Base-by-base conservation (phyloP, 148 eudicot genomes). In the Tetragonia tetragonoides region DNA sequence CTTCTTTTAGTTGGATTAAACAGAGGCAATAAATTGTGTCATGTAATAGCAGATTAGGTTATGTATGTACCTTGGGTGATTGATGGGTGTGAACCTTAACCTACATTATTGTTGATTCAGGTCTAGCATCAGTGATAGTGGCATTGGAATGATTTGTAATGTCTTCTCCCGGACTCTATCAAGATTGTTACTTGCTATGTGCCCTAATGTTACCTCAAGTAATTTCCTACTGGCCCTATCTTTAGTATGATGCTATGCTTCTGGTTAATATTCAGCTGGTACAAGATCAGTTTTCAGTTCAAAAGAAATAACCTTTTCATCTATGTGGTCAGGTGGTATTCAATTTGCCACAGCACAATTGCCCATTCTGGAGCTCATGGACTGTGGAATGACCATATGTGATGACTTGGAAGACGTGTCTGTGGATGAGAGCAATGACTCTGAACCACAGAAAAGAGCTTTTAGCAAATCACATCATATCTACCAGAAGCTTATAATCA, bases 331-430 rank as follows among this genome's bases (percentile, higher is more conserved):
- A 95, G 99, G 98, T 88, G 99, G 99, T 74, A 91, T 95, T 72
- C 99, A 95, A 73, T 95, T 95, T 86, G 99, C 97, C 68, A 87
- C 98, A 20, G 98, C 99, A 63, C 97, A 95, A 84, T 81, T 95
- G 78, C 99, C 97, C 81, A 82, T 81, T 76, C 86, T 95, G 71
- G 99, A 93, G 82, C 94, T 95, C 70, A 85, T 95, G 95, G 99
- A 95, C 78, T 95, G 99, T 82, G 99, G 99, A 64, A 95, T 89
- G 97, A 87, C 90, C 28, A 83, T 95, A 54, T 90, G 91, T 80
- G 90, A 86, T 62, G 83, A 82, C 80, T 76, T 74, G 54, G 83
- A 85, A 60, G 66, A 67, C n/a, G 53, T 70, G 68, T 23, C 73
- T 44, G 42, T 46, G 65, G 83, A 87, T 73, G 87, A 79, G 75